A percentile compares a stretch with the other conserved stretches of the same genome.
These are phyloP conservation scores for Sideroxylon spinosum DNA, from an alignment of 179 eudicot genomes.

Conservation along the genomic window DNA sequence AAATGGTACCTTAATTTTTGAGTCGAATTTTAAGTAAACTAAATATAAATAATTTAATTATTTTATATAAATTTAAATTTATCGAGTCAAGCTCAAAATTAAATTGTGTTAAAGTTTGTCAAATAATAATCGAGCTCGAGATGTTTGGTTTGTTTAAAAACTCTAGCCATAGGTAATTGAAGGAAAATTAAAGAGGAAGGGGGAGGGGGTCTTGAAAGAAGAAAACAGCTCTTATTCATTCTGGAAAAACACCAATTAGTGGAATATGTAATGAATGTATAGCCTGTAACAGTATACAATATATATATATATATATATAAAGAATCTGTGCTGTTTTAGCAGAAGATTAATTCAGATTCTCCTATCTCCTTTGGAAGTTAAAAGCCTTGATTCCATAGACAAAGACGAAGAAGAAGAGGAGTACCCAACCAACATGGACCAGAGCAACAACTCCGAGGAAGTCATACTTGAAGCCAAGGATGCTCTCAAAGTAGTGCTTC, in stretches of 20 bases:
- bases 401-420: slow-evolving; percentile 42
- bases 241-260: not conserved
- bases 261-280: not conserved
- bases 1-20: too few relatives aligned
- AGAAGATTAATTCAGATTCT: not conserved
- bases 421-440: slow-evolving; percentile 42
- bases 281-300: not conserved
- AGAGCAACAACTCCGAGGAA: slow-evolving; percentile 39
- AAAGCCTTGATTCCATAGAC: slow-evolving; percentile 47
- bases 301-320: not conserved
- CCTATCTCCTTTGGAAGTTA: slow-evolving; percentile 49
- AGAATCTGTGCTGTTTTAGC: not conserved
- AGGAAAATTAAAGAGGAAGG: too few relatives aligned
- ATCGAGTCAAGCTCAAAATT: too few relatives aligned
- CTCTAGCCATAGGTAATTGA: too few relatives aligned
- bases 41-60: too few relatives aligned
- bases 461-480: slow-evolving; percentile 41
- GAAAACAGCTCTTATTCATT: not conserved
- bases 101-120: too few relatives aligned
- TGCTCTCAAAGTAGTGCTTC: slow-evolving; percentile 31
- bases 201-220: too few relatives aligned
- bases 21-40: too few relatives aligned
- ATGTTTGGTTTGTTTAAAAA: too few relatives aligned
- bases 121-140: too few relatives aligned
- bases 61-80: too few relatives aligned